Conservation (phyloP, 2,329 filamentous ascomycete genomes). For the Clonostachys solani region DNA sequence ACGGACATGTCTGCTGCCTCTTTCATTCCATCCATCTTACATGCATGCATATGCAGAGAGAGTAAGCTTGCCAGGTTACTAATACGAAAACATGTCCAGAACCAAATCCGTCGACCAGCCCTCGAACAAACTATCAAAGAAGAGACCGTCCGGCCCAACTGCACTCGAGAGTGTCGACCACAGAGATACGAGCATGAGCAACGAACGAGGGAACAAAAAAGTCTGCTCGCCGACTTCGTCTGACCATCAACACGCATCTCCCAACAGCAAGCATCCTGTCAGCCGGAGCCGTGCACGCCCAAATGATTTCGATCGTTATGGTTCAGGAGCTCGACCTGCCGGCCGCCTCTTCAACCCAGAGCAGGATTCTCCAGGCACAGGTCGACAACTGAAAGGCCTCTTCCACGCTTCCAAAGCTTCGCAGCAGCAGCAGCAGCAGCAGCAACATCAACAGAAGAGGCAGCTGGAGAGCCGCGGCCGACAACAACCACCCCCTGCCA, state of each 20-base stretch:
- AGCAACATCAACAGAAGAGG: neutral
- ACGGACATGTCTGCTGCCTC: neutral
- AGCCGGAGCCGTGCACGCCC: neutral
- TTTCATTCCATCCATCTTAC: neutral
- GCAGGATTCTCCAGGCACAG: slow-evolving; percentile 5
- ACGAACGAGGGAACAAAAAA: neutral
- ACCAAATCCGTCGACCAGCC: neutral
- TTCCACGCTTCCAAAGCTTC: neutral
- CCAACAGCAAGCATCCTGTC: neutral
- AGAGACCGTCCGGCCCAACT: neutral
- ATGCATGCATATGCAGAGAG: neutral
- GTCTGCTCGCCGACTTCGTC: slow-evolving; percentile 1
- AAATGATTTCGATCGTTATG: slow-evolving; percentile 14
- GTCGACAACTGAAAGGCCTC: neutral
- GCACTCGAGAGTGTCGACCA: too few species aligned
- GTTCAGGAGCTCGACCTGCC: slow-evolving; percentile 3
- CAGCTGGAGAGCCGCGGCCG: neutral
- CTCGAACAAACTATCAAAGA: neutral
- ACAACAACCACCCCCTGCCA: neutral
- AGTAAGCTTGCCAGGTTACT: neutral
- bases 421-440: neutral
- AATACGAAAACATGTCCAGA: neutral
- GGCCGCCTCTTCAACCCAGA: slow-evolving; percentile 20
- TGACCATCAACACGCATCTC: neutral
- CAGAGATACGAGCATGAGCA: too few species aligned